Evolutionary conservation across 257 asterid species (phyloP).

Genomic region (Rehmannia glutinosa): DNA sequence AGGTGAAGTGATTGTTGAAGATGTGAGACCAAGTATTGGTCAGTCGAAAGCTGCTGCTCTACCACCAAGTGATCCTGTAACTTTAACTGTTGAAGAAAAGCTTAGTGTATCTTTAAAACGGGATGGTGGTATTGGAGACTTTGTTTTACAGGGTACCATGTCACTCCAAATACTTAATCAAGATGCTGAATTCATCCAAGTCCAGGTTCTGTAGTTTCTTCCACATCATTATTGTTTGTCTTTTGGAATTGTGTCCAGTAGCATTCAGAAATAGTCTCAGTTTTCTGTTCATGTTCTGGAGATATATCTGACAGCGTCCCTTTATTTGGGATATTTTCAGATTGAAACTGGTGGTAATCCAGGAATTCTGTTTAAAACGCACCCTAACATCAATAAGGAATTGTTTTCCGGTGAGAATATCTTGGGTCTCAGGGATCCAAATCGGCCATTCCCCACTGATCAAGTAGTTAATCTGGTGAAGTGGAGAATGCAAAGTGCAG

Average conservation of each 20-base stretch:
- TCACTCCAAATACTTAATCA: slow-evolving; percentile 79
- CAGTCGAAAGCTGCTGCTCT: slow-evolving; percentile 66
- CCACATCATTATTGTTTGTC: too few relatives aligned
- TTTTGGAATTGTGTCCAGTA: slow-evolving; percentile 1
- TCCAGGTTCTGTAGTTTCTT: slow-evolving; percentile 56
- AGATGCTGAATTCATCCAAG: slow-evolving; percentile 87
- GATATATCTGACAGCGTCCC: slow-evolving; percentile 1
- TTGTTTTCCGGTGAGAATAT: slow-evolving; percentile 72
- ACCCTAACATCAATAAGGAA: slow-evolving; percentile 90
- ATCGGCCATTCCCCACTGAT: slow-evolving; percentile 71
- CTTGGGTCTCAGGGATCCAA: slow-evolving; percentile 77
- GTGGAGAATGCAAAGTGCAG: slow-evolving; percentile 94
- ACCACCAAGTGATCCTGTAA: slow-evolving; percentile 81
- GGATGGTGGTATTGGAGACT: slow-evolving; percentile 84
- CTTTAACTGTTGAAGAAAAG: slow-evolving; percentile 82
- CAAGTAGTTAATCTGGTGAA: slow-evolving; percentile 77
- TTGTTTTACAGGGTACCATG: slow-evolving; percentile 83
- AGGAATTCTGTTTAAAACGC: slow-evolving; percentile 77
- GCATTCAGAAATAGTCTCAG: neutral
- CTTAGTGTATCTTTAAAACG: slow-evolving; percentile 62
- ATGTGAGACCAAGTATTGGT: slow-evolving; percentile 72
- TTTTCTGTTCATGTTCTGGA: slow-evolving; percentile 6
- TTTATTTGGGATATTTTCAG: slow-evolving; percentile 38
- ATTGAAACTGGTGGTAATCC: slow-evolving; percentile 81
- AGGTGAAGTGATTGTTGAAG: slow-evolving; percentile 84